Percentiles rank a stretch among this genome's conserved stretches.
Evolutionary conservation across 495 filamentous ascomycete species (phyloP).

Genomic region (Talaromyces ruber): DNA sequence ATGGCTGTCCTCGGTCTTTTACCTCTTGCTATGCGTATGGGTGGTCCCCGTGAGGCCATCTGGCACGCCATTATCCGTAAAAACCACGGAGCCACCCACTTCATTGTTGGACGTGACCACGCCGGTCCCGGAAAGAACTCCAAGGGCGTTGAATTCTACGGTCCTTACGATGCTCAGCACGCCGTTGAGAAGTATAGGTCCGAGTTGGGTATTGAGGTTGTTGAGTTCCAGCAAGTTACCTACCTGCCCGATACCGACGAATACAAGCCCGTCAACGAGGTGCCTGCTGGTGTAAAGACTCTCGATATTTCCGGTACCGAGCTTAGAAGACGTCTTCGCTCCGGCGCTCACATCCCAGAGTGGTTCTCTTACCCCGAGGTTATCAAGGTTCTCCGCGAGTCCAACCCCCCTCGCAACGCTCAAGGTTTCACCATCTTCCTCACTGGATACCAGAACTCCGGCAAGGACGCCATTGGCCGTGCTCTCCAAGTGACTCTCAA

Average conservation of each 20-base stretch:
- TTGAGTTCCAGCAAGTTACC: slow-evolving; percentile 99
- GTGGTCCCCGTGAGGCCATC: slow-evolving; percentile 93
- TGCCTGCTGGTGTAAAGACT: slow-evolving; percentile 72
- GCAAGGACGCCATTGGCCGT: slow-evolving; percentile 93
- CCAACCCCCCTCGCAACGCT: slow-evolving; percentile 75
- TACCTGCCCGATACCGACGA: slow-evolving; percentile 96
- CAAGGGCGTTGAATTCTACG: slow-evolving; percentile 94
- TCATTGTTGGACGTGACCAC: slow-evolving; percentile 97
- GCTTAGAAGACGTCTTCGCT: slow-evolving; percentile 80
- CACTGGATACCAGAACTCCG: slow-evolving; percentile 91
- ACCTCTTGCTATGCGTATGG: slow-evolving; percentile 97
- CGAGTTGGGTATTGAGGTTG: slow-evolving; percentile 96
- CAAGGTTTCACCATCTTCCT: slow-evolving; percentile 99
- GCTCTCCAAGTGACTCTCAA: slow-evolving; percentile 96
- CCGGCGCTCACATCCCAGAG: slow-evolving; percentile 88
- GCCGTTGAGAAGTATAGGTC: slow-evolving; percentile 93
- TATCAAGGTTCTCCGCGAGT: slow-evolving; percentile 89
- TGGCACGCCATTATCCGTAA: slow-evolving; percentile 99
- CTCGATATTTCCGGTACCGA: slow-evolving; percentile 97
- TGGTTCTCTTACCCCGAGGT: slow-evolving; percentile 99
- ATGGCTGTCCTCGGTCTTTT: slow-evolving; percentile 97
- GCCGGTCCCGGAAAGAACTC: slow-evolving; percentile 96
- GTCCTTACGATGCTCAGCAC: slow-evolving; percentile 96
- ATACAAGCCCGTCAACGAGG: slow-evolving; percentile 87
- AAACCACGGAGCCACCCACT: slow-evolving; percentile 98